Evolutionary conservation across 805 yeast genomes (phyloP), one percentile per base, ranked within the genome.

Genomic region (Saturnispora bothae): DNA sequence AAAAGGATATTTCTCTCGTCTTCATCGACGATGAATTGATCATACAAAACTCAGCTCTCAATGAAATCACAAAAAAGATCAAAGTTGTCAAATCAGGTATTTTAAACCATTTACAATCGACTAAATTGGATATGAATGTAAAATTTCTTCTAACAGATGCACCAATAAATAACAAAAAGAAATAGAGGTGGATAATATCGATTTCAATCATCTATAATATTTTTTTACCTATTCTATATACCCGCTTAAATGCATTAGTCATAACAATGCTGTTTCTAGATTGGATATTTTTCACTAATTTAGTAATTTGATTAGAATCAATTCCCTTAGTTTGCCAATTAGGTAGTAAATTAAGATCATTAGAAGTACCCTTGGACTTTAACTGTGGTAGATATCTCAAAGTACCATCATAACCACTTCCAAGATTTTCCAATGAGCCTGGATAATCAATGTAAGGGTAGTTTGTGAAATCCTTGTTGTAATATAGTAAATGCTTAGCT

Each of bases 401-500:
- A n/a, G 41, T 33, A 1, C 43, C 41, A n/a, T 36, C 26, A 16
- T 40, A 34, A n/a, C n/a, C n/a, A n/a, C n/a, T n/a, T 25, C 31
- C 26, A 10, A 18, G 9, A 7, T 16, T 28, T 18, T 28, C 19
- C 10, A 10, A 10, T 17, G 28, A 8, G 21, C 34, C 28, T 1
- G 5, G 18, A 16, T 36, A 43, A 42, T 56, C 60, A 16, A 54
- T 28, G 33, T 45, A 40, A 7, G 43, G 23, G 5, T 46, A 49
- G 23, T 40, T 46, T 23, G 51, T 54, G 26, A 41, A 33, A 6
- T 51, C 36, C 28, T 49, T 50, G 40, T 57, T 55, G 43, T 52
- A 58, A 41, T 71, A 72, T 7, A 70, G 48, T 30, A 72, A 46
- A 17, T 63, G 54, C 25, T 62, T 65, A 0, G 88, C 82, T 43